These are phyloP conservation scores for Sporothrix pallida DNA, from an alignment of 2,329 filamentous ascomycete genomes.

Conservation along the genomic window DNA sequence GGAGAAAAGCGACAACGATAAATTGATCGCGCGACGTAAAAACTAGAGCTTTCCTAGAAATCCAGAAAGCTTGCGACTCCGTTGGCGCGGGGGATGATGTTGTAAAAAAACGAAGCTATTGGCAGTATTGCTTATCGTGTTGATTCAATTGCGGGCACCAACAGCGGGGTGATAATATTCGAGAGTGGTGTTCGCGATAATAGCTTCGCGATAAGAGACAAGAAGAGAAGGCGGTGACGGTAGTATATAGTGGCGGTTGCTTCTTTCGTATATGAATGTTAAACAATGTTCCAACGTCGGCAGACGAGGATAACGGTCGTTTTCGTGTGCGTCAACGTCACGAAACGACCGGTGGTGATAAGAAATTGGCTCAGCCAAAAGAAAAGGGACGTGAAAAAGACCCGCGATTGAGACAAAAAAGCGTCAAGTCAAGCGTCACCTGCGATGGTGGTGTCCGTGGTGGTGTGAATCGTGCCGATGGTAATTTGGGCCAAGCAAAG, in stretches of 20 bases:
- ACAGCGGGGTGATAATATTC: conserved; percentile 31
- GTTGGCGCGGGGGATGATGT: background rate
- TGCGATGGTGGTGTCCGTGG: conserved; percentile 31
- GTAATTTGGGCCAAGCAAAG: conserved; percentile 23
- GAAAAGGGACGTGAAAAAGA: background rate
- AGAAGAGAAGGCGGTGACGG: conserved; percentile 37
- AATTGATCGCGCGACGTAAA: conserved; percentile 13
- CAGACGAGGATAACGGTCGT: background rate
- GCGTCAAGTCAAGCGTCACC: conserved; percentile 39
- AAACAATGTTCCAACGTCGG: conserved; percentile 12
- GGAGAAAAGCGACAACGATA: background rate
- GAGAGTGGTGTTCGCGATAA: conserved; percentile 25
- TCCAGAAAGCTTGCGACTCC: conserved; percentile 21
- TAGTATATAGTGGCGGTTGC: conserved; percentile 27
- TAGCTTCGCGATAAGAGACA: conserved; percentile 38
- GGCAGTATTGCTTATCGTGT: conserved; percentile 12
- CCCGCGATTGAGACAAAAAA: conserved; percentile 30
- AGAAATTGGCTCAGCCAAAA: conserved; percentile 4
- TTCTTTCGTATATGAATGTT: background rate
- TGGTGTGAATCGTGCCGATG: conserved; percentile 42
- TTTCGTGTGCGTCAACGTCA: conserved; percentile 6
- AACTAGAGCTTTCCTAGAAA: conserved; percentile 11
- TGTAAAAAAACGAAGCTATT: background rate
- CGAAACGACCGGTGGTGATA: conserved; percentile 35
- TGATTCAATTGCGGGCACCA: conserved; percentile 32